Evolutionary conservation across 345 rosid genomes (phyloP), one percentile per base, ranked within the genome.

Genomic region (Pistacia vera): DNA sequence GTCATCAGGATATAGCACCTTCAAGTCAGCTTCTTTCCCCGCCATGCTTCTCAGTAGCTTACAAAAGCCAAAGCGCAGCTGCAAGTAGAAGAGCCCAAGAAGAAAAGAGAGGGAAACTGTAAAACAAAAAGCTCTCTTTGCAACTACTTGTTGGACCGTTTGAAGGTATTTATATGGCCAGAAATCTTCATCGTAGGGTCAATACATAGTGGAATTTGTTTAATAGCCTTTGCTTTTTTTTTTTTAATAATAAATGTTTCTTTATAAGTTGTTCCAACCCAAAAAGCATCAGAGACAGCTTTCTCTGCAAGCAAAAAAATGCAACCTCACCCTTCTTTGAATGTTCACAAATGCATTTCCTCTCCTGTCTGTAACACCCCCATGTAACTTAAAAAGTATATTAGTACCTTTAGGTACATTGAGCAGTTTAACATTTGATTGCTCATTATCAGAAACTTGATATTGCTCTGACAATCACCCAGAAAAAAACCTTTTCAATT

Each of bases 291-390:
- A 13, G 67, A 71, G 78, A 75, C 83, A 62, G 83, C 88, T 86
- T 86, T 81, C 82, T 81, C 72, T 71, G 65, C 79, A 86, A 84
- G 84, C 89, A 71, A 71, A 75, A 60, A 33, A 61, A 35, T 63
- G 66, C 70, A 56, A 48, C 41, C 65, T 67, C 64, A 35, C 73
- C n/a, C 71, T 67, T 54, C 70, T 35, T 54, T 79, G 69, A 74
- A 48, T 12, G 48, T 77, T 54, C 55, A 66, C 22, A 73, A 66
- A 81, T 70, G 38, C 81, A 38, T 62, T 54, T 2, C 9, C 36
- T 7, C 69, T 38, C 22, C 12, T 5, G 16, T 33, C 7, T 22
- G 11, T 52, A 20, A 10, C 9, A 8, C 16, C 63, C 6, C 36
- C 74, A 12, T 1, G 5, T 58, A 41, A n/a, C 11, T 49, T 62